Evolutionary conservation across 176 grass and related monocot genomes (phyloP).

Genomic region (Rhipidocladum racemiflorum): DNA sequence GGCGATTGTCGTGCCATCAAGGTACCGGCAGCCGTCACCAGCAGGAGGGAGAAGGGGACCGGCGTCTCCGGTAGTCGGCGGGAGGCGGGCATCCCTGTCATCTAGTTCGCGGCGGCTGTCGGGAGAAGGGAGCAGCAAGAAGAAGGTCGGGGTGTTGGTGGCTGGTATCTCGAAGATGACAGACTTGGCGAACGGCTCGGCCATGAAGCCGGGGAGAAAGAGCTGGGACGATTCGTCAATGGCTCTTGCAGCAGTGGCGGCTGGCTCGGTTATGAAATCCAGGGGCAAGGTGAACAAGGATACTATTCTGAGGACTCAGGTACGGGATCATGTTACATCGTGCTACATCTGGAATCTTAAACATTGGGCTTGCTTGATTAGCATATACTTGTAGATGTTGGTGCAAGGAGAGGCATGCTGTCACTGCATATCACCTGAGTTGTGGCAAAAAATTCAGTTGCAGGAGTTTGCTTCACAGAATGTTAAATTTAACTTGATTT

Average conservation of each 20-base stretch:
- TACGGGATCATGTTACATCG: slow-evolving; percentile 28
- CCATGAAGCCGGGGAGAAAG: slow-evolving; percentile 59
- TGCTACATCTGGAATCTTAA: background rate
- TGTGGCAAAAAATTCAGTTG: background rate
- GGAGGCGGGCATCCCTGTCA: slow-evolving; percentile 58
- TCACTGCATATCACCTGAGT: background rate
- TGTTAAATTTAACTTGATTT: background rate
- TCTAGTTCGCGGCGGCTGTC: slow-evolving; percentile 43
- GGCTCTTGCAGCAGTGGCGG: background rate
- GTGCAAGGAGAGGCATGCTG: background rate
- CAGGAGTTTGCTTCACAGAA: background rate
- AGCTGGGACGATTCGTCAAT: slow-evolving; percentile 79
- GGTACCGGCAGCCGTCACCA: slow-evolving; percentile 75
- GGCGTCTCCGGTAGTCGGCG: slow-evolving; percentile 41
- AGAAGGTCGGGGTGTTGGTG: slow-evolving; percentile 65
- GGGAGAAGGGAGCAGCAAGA: slow-evolving; percentile 59
- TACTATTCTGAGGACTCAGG: slow-evolving; percentile 77
- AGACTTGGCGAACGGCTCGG: slow-evolving; percentile 52
- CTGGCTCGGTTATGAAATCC: slow-evolving; percentile 32
- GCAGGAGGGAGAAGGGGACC: slow-evolving; percentile 40
- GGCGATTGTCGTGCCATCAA: slow-evolving; percentile 72
- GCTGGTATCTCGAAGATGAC: slow-evolving; percentile 77
- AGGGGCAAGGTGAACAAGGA: slow-evolving; percentile 56
- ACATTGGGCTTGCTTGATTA: background rate
- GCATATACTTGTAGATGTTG: background rate